A percentile compares a stretch with the other conserved stretches of the same genome.
These are phyloP conservation scores for Tausonia pullulans DNA, from an alignment of 1,284 basidiomycete genomes.

Conservation along the genomic window DNA sequence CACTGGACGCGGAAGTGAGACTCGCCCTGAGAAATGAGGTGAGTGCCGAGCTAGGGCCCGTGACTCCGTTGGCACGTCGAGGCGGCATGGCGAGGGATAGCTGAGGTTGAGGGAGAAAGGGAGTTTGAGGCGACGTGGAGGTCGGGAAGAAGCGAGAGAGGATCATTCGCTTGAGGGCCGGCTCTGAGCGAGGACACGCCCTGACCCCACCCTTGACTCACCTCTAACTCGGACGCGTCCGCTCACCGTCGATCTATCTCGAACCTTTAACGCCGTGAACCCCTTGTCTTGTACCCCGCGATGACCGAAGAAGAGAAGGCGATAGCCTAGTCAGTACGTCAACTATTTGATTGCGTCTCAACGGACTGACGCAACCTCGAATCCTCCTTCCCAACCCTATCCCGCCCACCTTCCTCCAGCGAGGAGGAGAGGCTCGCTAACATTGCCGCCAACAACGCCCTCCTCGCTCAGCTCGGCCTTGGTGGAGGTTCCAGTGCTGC, in stretches of 20 bases:
- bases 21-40: constrained; percentile 79
- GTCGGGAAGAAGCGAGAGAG: neutral
- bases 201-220: no score
- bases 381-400: neutral
- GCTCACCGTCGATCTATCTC: no score
- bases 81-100: constrained; percentile 21
- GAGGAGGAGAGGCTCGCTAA: constrained; percentile 34
- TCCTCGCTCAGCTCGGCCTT: constrained; percentile 35
- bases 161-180: neutral
- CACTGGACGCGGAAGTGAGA: constrained; percentile 11
- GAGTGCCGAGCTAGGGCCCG: constrained; percentile 80
- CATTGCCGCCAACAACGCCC: constrained; percentile 34
- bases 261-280: no score
- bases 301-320: no score
- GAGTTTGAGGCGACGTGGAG: neutral
- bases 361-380: neutral
- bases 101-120: neutral
- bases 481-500: constrained; percentile 6
- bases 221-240: no score
- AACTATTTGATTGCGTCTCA: neutral
- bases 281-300: no score
- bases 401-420: constrained; percentile 19
- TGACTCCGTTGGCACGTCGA: constrained; percentile 38
- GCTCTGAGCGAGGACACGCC: neutral
- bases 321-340: constrained; percentile 8